These are phyloP conservation scores for Dentipellis sp. DNA, from an alignment of 768 basidiomycete species.

Conservation along the genomic window DNA sequence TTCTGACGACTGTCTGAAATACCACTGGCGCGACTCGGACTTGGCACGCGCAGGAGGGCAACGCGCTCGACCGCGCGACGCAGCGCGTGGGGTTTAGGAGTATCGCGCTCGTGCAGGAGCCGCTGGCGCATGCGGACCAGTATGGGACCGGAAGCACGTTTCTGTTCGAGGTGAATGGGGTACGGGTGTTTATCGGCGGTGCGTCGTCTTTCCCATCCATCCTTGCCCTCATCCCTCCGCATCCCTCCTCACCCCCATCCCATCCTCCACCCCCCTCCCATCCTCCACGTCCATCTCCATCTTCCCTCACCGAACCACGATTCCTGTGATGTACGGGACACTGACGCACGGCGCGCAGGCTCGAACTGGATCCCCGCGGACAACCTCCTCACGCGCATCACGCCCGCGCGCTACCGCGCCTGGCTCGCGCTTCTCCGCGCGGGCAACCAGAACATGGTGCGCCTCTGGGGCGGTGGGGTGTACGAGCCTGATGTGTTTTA, in stretches of 20 bases:
- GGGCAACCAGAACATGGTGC: slow-evolving; percentile 92
- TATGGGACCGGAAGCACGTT: slow-evolving; percentile 61
- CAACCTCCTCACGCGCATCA: slow-evolving; percentile 70
- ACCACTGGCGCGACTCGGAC: too few relatives aligned
- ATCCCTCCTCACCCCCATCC: too few relatives aligned
- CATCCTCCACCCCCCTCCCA: too few relatives aligned
- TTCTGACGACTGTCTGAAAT: not conserved
- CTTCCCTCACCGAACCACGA: too few relatives aligned
- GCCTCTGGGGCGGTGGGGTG: slow-evolving; percentile 92
- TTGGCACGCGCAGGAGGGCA: slow-evolving; percentile 32
- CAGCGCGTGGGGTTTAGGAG: slow-evolving; percentile 76
- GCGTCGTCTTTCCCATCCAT: not conserved
- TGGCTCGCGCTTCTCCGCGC: slow-evolving; percentile 83
- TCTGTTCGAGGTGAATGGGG: slow-evolving; percentile 85
- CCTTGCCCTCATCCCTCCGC: too few relatives aligned
- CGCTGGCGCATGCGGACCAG: slow-evolving; percentile 46
- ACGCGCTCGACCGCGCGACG: slow-evolving; percentile 37
- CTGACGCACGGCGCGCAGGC: slow-evolving; percentile 27
- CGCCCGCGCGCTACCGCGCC: slow-evolving; percentile 48
- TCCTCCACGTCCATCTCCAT: too few relatives aligned
- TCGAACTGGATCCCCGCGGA: slow-evolving; percentile 96
- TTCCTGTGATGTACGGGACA: too few relatives aligned
- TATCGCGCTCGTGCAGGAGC: slow-evolving; percentile 66
- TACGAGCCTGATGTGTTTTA: slow-evolving; percentile 83
- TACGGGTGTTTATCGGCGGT: slow-evolving; percentile 85